Evolutionary conservation across 148 eudicot genomes (phyloP).

Genomic region (Vaccinium vitisidaea): DNA sequence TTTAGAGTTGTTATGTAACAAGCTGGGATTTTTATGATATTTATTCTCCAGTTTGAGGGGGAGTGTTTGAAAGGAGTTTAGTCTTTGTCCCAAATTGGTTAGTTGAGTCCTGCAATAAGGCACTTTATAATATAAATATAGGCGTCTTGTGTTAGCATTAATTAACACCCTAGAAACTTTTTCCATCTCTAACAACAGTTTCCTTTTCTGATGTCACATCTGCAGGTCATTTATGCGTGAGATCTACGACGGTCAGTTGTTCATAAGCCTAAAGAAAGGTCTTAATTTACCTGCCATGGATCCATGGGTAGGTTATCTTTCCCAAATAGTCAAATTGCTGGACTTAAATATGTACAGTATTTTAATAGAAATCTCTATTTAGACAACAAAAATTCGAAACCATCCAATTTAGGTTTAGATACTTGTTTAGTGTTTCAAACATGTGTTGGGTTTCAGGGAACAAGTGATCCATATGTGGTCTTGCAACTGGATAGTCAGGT

Average conservation of each 20-base stretch:
- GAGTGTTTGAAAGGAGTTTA: too few relatives aligned
- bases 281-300: slow-evolving; percentile 86
- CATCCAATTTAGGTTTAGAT: neutral
- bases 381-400: neutral
- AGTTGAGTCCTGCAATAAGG: too few relatives aligned
- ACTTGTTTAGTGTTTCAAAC: neutral
- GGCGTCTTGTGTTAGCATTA: too few relatives aligned
- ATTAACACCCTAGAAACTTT: too few relatives aligned
- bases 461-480: slow-evolving; percentile 95
- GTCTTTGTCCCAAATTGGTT: too few relatives aligned
- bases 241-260: slow-evolving; percentile 91
- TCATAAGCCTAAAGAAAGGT: slow-evolving; percentile 83
- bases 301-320: slow-evolving; percentile 75
- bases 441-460: slow-evolving; percentile 61
- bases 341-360: neutral
- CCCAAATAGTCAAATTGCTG: slow-evolving; percentile 1
- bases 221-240: slow-evolving; percentile 84
- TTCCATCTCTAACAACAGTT: neutral
- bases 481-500: slow-evolving; percentile 78
- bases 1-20: too few relatives aligned
- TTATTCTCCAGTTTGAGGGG: too few relatives aligned
- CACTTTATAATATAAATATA: too few relatives aligned
- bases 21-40: too few relatives aligned
- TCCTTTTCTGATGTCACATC: neutral
- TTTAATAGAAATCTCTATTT: neutral